Conservation (phyloP, 352 stramenopile genomes). For the Peronosclerospora sorghi region DNA sequence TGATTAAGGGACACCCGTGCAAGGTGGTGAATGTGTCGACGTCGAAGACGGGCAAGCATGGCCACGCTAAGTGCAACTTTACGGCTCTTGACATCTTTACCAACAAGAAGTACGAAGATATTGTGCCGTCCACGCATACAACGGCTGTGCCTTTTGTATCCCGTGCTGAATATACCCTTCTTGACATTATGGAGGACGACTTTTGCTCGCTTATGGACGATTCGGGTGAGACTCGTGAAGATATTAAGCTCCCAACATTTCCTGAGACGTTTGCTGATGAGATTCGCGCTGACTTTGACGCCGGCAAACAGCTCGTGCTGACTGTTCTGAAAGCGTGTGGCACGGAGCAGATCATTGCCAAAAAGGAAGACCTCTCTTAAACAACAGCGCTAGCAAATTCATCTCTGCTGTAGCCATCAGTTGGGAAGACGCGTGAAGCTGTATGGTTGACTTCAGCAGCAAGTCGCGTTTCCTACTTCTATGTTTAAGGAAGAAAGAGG, state of each 20-base stretch:
- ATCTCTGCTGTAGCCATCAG: conserved; percentile 3
- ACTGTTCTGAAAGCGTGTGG: conserved; percentile 95
- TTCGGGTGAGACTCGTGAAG: conserved; percentile 92
- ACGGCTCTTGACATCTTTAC: conserved; percentile 99
- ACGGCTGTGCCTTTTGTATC: conserved; percentile 96
- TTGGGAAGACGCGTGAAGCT: conserved; percentile 15
- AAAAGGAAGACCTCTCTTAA: conserved; percentile 90
- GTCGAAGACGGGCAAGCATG: conserved; percentile 99
- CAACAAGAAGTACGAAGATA: conserved; percentile 99
- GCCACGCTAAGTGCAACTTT: conserved; percentile 99
- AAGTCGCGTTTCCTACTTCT: conserved; percentile 37
- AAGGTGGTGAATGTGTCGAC: conserved; percentile 97
- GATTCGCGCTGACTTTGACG: conserved; percentile 94
- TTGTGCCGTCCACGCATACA: conserved; percentile 98
- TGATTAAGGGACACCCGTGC: conserved; percentile 99
- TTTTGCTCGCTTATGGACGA: conserved; percentile 98
- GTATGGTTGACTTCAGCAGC: conserved; percentile 23
- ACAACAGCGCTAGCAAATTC: conserved; percentile 5
- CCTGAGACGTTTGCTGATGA: conserved; percentile 93
- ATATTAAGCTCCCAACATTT: conserved; percentile 95
- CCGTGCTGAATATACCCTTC: conserved; percentile 94
- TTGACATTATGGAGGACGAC: conserved; percentile 97
- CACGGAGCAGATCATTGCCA: conserved; percentile 96
- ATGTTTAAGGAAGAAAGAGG: conserved; percentile 30
- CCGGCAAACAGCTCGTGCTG: conserved; percentile 93